Conservation (phyloP, 164 flowering plant genomes). For the Magnolia changhungtana region DNA sequence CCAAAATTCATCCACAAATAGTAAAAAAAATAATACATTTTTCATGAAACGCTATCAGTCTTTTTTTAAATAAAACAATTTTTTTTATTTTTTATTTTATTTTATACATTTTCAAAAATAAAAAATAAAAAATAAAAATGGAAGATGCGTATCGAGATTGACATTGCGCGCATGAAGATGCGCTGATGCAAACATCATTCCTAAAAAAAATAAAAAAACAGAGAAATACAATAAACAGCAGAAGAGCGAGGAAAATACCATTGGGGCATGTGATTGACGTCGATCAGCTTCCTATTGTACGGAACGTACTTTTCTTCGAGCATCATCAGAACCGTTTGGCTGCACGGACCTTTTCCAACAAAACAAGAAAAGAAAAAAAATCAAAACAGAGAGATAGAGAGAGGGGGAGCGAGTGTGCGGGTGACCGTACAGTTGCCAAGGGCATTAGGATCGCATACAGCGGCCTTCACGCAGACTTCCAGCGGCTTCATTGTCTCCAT, state of each 20-base stretch:
- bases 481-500: constrained; percentile 47
- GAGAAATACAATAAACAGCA: too few species aligned
- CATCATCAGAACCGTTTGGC: constrained; percentile 71
- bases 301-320: constrained; percentile 85
- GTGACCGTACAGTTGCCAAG: constrained; percentile 57
- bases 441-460: constrained; percentile 59
- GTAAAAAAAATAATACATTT: too few species aligned
- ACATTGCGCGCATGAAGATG: too few species aligned
- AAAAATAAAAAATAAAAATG: too few species aligned
- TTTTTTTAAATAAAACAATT: too few species aligned
- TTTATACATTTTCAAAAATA: too few species aligned
- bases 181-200: too few species aligned
- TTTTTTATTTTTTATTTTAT: too few species aligned
- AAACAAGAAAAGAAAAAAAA: not conserved
- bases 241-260: constrained; percentile 38
- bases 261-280: constrained; percentile 60
- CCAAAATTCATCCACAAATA: too few species aligned
- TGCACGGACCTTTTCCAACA: constrained; percentile 31
- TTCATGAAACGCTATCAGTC: too few species aligned
- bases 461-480: constrained; percentile 77
- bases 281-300: constrained; percentile 53
- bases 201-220: too few species aligned
- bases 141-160: too few species aligned
- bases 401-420: not conserved
- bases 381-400: not conserved